Percentiles rank a stretch among this genome's conserved stretches.
These are phyloP conservation scores for Eleusine coracana DNA, from an alignment of 176 grass and related monocot genomes.

Conservation along the genomic window DNA sequence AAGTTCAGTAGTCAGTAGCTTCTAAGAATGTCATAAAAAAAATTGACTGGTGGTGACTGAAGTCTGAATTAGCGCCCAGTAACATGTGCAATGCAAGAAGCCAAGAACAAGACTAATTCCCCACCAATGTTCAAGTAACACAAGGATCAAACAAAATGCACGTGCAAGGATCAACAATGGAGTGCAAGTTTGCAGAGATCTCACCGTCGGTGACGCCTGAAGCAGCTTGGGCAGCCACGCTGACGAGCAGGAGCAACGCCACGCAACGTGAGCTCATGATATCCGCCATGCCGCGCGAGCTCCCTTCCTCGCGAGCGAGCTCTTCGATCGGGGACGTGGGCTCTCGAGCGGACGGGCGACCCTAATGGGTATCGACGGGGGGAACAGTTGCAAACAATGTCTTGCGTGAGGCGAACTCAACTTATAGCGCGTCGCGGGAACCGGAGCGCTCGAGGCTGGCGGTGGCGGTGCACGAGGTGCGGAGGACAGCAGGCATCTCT, in stretches of 20 bases:
- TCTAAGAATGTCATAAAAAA: not conserved
- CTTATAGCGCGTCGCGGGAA: not conserved
- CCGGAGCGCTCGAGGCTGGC: not conserved
- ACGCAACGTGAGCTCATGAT: not conserved
- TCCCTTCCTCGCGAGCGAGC: not conserved
- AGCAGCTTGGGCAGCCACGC: conserved; percentile 1
- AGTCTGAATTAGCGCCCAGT: not conserved
- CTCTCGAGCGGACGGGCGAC: not conserved
- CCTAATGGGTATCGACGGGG: not conserved
- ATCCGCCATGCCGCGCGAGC: not conserved
- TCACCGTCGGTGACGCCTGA: conserved; percentile 43
- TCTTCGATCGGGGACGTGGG: not conserved
- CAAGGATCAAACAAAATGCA: not conserved
- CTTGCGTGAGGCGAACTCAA: not conserved
- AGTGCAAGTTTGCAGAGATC: not conserved
- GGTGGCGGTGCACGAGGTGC: not conserved
- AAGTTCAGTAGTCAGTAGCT: not conserved
- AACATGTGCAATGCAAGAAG: not conserved
- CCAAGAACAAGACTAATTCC: not conserved
- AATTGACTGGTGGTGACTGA: not conserved
- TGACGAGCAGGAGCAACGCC: conserved; percentile 31
- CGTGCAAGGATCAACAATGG: not conserved
- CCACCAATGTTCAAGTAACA: not conserved
- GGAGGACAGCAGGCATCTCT: not conserved
- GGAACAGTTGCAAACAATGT: not conserved